Base-by-base conservation (phyloP, 768 basidiomycete species). In the Phanerochaete carnosa region DNA sequence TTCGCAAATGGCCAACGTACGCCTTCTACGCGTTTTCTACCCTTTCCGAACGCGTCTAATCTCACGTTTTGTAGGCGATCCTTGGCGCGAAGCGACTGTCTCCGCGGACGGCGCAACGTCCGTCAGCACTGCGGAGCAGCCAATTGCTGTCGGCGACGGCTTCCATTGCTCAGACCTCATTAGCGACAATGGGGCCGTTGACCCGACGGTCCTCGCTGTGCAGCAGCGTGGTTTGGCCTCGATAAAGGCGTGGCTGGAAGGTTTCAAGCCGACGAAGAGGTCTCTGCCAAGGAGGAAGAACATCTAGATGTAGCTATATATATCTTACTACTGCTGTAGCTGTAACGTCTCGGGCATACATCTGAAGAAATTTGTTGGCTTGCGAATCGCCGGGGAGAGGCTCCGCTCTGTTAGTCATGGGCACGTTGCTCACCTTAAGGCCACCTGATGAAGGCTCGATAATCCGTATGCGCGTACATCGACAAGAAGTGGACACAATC, bases 111-210 rank as follows among this genome's bases (percentile, higher is more conserved):
- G 76, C 19, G 74, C 79, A 23, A 62, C 71, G 58, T 74, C 80
- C 52, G 35, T 68, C n/a, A 87, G 80, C 68, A 87, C 83, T 2
- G 57, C 77, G 0, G 69, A 69, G 0, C 86, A 86, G 64, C 84
- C 85, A 0, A 85, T 90, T 54, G 79, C 74, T n/a, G 69, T 82
- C 11, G 74, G 83, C 25, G 79, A 86, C 62, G 89, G 85, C 0
- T 90, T 86, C 79, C 89, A 90, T 65, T 81, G 80, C 68, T 85
- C 88, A 19, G 89, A 90, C 65, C 68, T 92, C 49, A 50, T 74
- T 57, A 70, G 73, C 0, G 45, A 62, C 25, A 74, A 75, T 45
- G 83, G 78, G 1, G 28, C 63, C 4, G 77, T 76, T 5, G 87
- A 89, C 63, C 62, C 78, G 22, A 83, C 83, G 2, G 74, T 89